Conservation (phyloP, 148 eudicot genomes). For the Arctostaphylos glauca region DNA sequence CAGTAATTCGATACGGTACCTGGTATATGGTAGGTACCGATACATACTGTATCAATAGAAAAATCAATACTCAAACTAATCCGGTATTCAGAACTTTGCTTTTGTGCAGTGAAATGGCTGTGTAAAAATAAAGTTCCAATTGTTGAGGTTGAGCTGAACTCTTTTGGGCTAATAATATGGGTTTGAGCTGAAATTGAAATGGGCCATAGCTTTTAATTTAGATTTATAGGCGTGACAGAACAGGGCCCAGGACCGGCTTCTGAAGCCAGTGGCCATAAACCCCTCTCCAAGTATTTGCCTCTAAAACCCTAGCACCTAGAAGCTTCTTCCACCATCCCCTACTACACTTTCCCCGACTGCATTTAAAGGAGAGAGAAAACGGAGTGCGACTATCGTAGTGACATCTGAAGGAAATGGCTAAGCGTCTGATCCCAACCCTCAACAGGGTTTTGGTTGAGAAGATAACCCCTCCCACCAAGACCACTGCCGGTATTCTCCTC, state of each 20-base stretch:
- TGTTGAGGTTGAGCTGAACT: too few relatives aligned
- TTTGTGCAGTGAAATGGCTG: too few relatives aligned
- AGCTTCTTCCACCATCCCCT: constrained; percentile 21
- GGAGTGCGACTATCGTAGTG: too few relatives aligned
- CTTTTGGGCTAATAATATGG: too few relatives aligned
- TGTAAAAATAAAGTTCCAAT: too few relatives aligned
- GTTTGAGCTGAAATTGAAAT: neutral
- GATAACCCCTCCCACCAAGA: constrained; percentile 44
- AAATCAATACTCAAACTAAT: too few relatives aligned
- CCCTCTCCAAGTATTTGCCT: neutral
- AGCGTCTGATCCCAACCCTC: constrained; percentile 48
- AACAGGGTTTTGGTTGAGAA: constrained; percentile 63
- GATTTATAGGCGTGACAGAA: neutral
- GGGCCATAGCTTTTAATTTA: neutral
- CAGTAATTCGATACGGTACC: too few relatives aligned
- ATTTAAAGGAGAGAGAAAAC: neutral
- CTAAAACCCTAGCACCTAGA: constrained; percentile 27
- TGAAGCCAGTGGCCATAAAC: neutral
- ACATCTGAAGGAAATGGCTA: constrained; percentile 32
- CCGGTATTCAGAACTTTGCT: too few relatives aligned
- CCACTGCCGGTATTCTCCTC: constrained; percentile 53
- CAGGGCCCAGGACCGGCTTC: neutral
- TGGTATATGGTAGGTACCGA: too few relatives aligned
- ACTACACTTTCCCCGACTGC: neutral
- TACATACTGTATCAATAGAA: too few relatives aligned